Evolutionary conservation across 176 grass and related monocot genomes (phyloP), one percentile per base, ranked within the genome.

Genomic region (Juncus effusus): DNA sequence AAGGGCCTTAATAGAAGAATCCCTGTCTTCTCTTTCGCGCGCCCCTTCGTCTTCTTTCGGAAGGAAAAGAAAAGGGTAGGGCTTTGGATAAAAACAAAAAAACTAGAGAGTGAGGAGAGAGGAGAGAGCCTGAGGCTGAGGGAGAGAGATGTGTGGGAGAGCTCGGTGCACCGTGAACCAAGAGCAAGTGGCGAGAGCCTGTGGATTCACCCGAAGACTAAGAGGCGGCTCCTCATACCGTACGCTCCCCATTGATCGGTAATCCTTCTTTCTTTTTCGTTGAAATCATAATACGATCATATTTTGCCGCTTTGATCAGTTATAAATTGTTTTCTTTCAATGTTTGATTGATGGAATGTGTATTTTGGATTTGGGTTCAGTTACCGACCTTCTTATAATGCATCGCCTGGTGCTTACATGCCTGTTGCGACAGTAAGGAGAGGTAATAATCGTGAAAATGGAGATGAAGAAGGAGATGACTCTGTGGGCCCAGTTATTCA

Each of bases 311-410:
- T 9, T 47, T 47, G 44, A 47, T 47, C 19, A 28, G 19, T 28
- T 28, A 28, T 28, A 28, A 28, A 28, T 28, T 28, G 19, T 28
- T 28, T 28, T 28, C 19, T 28, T 28, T 1, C 19, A 47, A n/a
- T 53, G 13, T 49, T 36, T 16, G 16, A 16, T 9, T 42, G 5
- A 16, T 14, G 9, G 16, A 47, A 47, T 47, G 55, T 37, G 13
- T 56, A 52, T 19, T 57, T 57, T 66, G 77, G 51, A 35, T 60
- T 50, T 59, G 56, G 10, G 10, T 44, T 63, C 70, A 96, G 92
- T 79, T 96, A 82, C 51, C 79, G 73, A 47, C 87, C 87, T 37
- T 96, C 87, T 7, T 82, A 96, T 73, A 96, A 96, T 52, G 82
- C 85, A 61, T 70, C 79, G 3, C 92, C 92, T 0, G 92, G 92